These are phyloP conservation scores for Exophiala xenobiotica DNA, from an alignment of 2,329 filamentous ascomycete species.

Conservation along the genomic window DNA sequence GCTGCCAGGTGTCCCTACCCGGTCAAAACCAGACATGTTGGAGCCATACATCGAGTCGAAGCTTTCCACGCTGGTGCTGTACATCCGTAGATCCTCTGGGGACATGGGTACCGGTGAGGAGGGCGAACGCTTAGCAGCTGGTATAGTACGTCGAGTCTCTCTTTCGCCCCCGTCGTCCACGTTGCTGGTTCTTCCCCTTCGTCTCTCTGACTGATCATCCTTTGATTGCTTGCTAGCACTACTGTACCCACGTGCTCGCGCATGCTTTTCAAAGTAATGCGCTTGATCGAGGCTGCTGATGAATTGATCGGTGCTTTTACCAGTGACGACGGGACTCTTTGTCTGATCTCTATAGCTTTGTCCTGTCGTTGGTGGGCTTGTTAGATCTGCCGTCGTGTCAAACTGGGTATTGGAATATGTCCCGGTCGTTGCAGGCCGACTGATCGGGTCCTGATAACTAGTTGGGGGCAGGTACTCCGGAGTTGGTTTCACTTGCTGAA, in stretches of 20 bases:
- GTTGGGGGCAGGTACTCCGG: constrained; percentile 46
- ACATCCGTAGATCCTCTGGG: constrained; percentile 68
- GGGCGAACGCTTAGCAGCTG: constrained; percentile 78
- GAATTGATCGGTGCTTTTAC: constrained; percentile 74
- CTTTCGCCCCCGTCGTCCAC: constrained; percentile 70
- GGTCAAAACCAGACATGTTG: constrained; percentile 35
- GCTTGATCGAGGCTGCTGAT: constrained; percentile 83
- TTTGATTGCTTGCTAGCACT: constrained; percentile 30
- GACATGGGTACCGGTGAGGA: constrained; percentile 95
- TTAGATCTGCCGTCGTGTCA: constrained; percentile 32
- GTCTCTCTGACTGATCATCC: constrained; percentile 48
- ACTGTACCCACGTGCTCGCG: constrained; percentile 48
- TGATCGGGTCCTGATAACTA: constrained; percentile 22
- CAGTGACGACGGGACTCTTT: constrained; percentile 59
- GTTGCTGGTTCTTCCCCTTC: constrained; percentile 46
- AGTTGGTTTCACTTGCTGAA: constrained; percentile 52
- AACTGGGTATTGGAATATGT: constrained; percentile 32
- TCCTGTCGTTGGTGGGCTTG: constrained; percentile 39
- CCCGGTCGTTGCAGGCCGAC: constrained; percentile 34
- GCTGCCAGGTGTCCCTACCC: constrained; percentile 23
- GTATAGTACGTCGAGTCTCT: constrained; percentile 64
- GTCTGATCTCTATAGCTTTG: constrained; percentile 46
- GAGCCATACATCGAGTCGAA: constrained; percentile 51
- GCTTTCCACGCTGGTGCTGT: constrained; percentile 47
- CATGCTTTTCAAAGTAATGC: constrained; percentile 59